A percentile compares a stretch with the other conserved stretches of the same genome.
phyloP scores from a whole-genome alignment of 768 basidiomycete genomes.

The Xerocomus brunneocitrinus region DNA sequence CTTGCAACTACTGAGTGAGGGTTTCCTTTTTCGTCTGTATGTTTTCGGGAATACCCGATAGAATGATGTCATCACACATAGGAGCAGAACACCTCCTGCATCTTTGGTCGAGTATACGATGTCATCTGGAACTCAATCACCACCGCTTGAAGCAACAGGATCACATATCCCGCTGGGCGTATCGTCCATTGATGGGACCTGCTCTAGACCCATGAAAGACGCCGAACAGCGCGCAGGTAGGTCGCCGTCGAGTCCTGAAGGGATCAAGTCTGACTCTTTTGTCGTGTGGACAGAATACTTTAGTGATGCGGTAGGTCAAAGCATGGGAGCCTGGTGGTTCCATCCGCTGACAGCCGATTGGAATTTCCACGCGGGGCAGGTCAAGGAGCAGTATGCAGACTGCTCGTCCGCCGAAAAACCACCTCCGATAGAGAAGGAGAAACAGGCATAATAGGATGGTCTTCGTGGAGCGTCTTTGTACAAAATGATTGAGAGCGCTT shows the following conservation, averaged over 20 bases:
- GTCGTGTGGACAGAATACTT: conserved; percentile 23
- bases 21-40: conserved; percentile 10
- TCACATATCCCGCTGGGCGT: conserved; percentile 46
- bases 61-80: conserved; percentile 25
- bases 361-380: conserved; percentile 2
- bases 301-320: conserved; percentile 23
- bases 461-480: conserved; percentile 1
- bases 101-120: conserved; percentile 4
- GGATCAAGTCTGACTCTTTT: not conserved
- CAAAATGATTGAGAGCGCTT: not conserved
- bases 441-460: not conserved
- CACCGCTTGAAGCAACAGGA: conserved; percentile 47
- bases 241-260: not conserved
- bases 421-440: conserved; percentile 7
- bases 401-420: conserved; percentile 10
- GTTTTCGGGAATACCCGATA: conserved; percentile 20
- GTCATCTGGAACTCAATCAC: conserved; percentile 48
- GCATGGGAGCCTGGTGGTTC: not conserved
- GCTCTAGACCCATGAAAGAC: conserved; percentile 37
- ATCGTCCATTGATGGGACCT: conserved; percentile 37
- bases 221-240: conserved; percentile 43
- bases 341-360: not conserved
- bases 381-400: conserved; percentile 21
- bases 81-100: not conserved
- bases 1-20: not conserved